Conservation (phyloP, 2,329 filamentous ascomycete species). For the Microascus cirrosus region DNA sequence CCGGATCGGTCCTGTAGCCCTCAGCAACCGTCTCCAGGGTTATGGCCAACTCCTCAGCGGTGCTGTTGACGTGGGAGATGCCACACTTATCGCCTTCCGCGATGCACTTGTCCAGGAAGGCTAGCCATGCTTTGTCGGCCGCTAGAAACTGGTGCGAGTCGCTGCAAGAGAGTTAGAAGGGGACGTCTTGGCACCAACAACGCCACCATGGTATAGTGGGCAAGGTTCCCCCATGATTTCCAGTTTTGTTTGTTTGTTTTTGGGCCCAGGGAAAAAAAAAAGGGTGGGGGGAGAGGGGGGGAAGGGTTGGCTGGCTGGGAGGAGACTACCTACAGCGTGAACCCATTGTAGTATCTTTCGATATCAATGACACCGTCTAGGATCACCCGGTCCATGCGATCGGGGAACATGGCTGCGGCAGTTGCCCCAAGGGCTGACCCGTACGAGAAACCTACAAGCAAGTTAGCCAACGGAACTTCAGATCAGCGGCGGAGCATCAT, state of each 20-base stretch:
- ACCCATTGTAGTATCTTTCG: slow-evolving; percentile 15
- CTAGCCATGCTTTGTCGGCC: not conserved
- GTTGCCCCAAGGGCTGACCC: slow-evolving; percentile 26
- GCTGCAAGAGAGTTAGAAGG: too few species aligned
- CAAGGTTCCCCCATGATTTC: not conserved
- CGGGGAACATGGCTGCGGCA: slow-evolving; percentile 28
- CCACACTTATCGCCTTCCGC: not conserved
- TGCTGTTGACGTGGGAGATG: slow-evolving; percentile 37
- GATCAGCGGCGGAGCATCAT: too few species aligned
- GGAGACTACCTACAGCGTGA: not conserved
- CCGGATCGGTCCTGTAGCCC: slow-evolving; percentile 26
- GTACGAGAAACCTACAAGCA: slow-evolving; percentile 23
- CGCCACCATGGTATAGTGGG: too few species aligned
- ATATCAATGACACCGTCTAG: slow-evolving; percentile 23
- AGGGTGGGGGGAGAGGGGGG: too few species aligned
- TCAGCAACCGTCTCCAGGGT: slow-evolving; percentile 27
- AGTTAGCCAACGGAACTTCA: too few species aligned
- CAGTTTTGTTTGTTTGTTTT: too few species aligned
- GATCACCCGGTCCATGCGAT: slow-evolving; percentile 23
- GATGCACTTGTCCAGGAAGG: not conserved
- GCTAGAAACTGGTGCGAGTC: slow-evolving; percentile 11
- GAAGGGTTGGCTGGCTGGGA: too few species aligned
- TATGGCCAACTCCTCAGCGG: slow-evolving; percentile 23
- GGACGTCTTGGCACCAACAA: too few species aligned
- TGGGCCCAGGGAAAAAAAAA: too few species aligned